Percentiles rank a stretch among this genome's conserved stretches.
Conservation (phyloP, 2,329 filamentous ascomycete species). For the Cladosporium sp. region DNA sequence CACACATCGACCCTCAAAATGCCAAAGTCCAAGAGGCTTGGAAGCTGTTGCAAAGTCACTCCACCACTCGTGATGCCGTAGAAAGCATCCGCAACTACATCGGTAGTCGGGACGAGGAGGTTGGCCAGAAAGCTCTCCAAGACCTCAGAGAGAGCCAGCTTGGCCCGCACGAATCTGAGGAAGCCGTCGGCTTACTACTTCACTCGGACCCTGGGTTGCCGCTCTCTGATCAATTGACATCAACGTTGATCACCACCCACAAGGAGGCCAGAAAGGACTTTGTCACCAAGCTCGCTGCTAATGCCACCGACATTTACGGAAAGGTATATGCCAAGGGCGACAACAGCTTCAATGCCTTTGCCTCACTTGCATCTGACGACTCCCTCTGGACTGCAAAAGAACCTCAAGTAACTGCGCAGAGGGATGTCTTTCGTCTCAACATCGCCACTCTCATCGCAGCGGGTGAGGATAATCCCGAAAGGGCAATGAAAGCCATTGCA, state of each 20-base stretch:
- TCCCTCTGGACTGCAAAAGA: conserved; percentile 38
- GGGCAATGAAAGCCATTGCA: conserved; percentile 57
- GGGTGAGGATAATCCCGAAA: conserved; percentile 66
- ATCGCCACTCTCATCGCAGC: conserved; percentile 88
- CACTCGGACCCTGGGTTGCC: conserved; percentile 30
- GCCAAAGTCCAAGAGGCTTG: conserved; percentile 37
- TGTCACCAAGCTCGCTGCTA: conserved; percentile 33
- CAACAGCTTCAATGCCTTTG: conserved; percentile 41
- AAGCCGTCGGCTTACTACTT: conserved; percentile 40
- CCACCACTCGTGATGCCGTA: conserved; percentile 20
- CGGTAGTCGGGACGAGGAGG: conserved; percentile 29
- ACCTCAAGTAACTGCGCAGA: conserved; percentile 41
- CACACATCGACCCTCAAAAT: conserved; percentile 39
- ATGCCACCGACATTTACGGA: conserved; percentile 40
- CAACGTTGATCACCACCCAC: conserved; percentile 25
- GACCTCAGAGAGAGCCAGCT: conserved; percentile 28
- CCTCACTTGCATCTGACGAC: conserved; percentile 39
- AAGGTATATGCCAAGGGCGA: conserved; percentile 42
- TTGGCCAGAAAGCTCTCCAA: conserved; percentile 37
- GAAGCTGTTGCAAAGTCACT: conserved; percentile 33
- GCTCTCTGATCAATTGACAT: conserved; percentile 37
- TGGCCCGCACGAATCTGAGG: conserved; percentile 34
- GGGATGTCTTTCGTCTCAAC: conserved; percentile 67
- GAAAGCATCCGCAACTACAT: conserved; percentile 23
- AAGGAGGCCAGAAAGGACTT: conserved; percentile 37